Evolutionary conservation across 805 yeast species (phyloP).

Genomic region (Kregervanrija pseudodelftensis): DNA sequence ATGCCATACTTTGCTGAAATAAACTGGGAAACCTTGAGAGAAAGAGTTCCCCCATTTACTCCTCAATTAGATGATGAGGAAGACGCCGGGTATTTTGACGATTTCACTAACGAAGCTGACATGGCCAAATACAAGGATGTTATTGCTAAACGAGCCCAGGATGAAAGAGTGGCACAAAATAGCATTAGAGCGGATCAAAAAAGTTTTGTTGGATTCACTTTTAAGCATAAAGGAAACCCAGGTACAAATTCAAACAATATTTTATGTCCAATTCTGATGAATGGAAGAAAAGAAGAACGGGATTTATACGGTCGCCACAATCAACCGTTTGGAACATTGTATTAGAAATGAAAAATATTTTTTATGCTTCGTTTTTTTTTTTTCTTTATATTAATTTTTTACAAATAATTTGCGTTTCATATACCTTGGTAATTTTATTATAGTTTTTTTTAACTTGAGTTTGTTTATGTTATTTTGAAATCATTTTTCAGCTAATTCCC

Average conservation of each 20-base stretch:
- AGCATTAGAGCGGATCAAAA: conserved; percentile 53
- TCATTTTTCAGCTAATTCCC: too few species aligned
- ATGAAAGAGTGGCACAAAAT: conserved; percentile 71
- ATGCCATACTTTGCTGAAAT: conserved; percentile 82
- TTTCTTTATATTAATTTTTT: neutral
- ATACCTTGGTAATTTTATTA: too few species aligned
- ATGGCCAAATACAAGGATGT: conserved; percentile 98
- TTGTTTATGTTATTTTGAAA: neutral
- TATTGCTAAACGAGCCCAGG: conserved; percentile 81
- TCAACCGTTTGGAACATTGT: conserved; percentile 31
- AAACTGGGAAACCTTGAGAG: conserved; percentile 66
- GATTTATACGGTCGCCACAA: conserved; percentile 18
- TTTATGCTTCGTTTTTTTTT: neutral
- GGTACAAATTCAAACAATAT: conserved; percentile 36
- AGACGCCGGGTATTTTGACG: conserved; percentile 98
- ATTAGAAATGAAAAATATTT: conserved; percentile 9
- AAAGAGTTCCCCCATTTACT: conserved; percentile 82
- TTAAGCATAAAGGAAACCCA: conserved; percentile 71
- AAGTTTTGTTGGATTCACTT: conserved; percentile 91
- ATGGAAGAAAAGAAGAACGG: conserved; percentile 16
- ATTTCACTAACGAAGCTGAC: conserved; percentile 90
- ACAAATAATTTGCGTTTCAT: neutral
- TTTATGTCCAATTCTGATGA: conserved; percentile 25
- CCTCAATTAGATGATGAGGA: conserved; percentile 96
- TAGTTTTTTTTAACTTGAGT: neutral